Evolutionary conservation across 2,329 filamentous ascomycete genomes (phyloP).

Genomic region (Cladosporium velox): DNA sequence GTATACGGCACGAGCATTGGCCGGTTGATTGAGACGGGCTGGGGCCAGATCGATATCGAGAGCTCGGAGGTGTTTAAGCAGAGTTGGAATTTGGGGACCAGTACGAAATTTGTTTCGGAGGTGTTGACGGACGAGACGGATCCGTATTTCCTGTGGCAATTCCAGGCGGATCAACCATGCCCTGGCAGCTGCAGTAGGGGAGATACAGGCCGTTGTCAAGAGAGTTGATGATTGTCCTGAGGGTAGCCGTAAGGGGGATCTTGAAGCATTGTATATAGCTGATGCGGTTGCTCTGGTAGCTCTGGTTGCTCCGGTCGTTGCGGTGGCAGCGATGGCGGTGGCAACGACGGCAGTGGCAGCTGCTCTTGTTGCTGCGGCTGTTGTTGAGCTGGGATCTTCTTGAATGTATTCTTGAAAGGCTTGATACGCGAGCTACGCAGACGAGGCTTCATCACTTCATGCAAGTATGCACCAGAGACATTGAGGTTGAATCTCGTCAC

Average conservation of each 20-base stretch:
- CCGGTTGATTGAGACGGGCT: conserved; percentile 50
- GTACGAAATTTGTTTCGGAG: conserved; percentile 46
- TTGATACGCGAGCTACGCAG: background rate
- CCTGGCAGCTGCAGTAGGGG: conserved; percentile 38
- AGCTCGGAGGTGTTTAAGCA: conserved; percentile 51
- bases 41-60: conserved; percentile 53
- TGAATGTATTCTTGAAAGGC: background rate
- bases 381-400: background rate
- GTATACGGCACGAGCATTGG: conserved; percentile 57
- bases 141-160: conserved; percentile 58
- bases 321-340: background rate
- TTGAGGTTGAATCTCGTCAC: background rate
- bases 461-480: background rate
- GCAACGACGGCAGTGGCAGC: background rate
- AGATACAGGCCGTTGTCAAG: background rate
- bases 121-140: conserved; percentile 58
- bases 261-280: background rate
- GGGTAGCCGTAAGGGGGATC: background rate
- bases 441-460: background rate
- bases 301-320: background rate
- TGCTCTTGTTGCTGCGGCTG: background rate
- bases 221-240: background rate
- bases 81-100: conserved; percentile 41
- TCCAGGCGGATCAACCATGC: conserved; percentile 41
- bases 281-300: background rate